Conservation (phyloP, 306 rosid genomes). For the Parietaria judaica region DNA sequence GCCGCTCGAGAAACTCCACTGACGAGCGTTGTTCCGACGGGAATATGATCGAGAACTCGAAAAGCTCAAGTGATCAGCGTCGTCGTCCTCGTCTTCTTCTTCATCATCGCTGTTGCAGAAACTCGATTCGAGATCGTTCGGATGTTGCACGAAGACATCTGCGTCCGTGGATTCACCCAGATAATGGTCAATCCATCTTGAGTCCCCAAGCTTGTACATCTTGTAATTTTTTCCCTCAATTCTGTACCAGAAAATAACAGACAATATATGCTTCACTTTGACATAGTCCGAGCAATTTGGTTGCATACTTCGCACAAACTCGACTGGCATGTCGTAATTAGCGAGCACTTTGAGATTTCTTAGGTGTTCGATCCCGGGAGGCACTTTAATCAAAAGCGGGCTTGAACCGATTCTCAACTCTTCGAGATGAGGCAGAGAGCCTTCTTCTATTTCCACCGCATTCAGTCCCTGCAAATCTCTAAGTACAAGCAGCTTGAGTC, state of each 20-base stretch:
- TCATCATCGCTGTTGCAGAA: not conserved
- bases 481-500: conserved; percentile 7
- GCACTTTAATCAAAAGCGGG: conserved; percentile 4
- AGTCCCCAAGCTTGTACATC: not conserved
- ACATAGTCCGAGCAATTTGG: not conserved
- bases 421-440: conserved; percentile 15
- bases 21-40: no score
- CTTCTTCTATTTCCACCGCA: conserved; percentile 12
- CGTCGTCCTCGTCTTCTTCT: not conserved
- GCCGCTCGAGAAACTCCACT: not conserved
- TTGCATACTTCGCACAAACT: conserved; percentile 1
- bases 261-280: not conserved
- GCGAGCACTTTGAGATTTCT: not conserved
- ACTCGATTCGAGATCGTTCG: no score
- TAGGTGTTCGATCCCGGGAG: conserved; percentile 4
- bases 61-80: not conserved
- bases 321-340: not conserved
- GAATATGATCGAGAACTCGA: not conserved
- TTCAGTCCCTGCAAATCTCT: not conserved
- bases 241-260: not conserved
- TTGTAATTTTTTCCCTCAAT: not conserved
- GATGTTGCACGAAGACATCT: not conserved
- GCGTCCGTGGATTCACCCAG: not conserved
- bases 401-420: not conserved
- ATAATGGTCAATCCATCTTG: not conserved